Conservation (phyloP, 306 rosid genomes). For the Hylodesmum podocarpum region DNA sequence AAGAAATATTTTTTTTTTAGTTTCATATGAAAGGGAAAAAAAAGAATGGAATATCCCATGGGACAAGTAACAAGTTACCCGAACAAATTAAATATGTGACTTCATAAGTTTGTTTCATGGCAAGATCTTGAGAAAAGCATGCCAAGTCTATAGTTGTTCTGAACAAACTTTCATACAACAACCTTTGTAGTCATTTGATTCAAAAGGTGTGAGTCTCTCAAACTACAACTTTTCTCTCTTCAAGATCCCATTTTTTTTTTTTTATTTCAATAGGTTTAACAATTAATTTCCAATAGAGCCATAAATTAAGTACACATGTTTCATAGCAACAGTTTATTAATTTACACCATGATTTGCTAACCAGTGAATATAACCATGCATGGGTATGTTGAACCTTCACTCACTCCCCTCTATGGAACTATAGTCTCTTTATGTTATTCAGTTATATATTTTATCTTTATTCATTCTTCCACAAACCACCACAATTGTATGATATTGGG, state of each 20-base stretch:
- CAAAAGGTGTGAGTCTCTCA: not conserved
- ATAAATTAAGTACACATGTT: not conserved
- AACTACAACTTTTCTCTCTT: not conserved
- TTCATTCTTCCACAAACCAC: not conserved
- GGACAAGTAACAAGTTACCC: not conserved
- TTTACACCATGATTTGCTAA: not conserved
- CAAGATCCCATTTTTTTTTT: not conserved
- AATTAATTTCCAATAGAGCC: not conserved
- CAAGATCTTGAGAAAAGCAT: not conserved
- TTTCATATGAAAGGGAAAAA: too few relatives aligned
- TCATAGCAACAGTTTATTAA: not conserved
- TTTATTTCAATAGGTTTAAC: too few relatives aligned
- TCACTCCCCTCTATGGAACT: not conserved
- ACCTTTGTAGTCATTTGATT: not conserved
- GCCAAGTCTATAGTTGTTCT: not conserved
- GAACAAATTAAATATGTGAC: not conserved
- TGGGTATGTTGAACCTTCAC: not conserved
- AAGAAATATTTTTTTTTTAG: too few relatives aligned
- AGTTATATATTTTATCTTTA: not conserved
- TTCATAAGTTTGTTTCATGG: not conserved
- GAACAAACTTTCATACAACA: not conserved
- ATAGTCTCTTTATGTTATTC: not conserved
- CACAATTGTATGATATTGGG: not conserved
- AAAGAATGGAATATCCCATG: not conserved
- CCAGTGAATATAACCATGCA: not conserved